Percentiles rank a stretch among this genome's conserved stretches.
These are phyloP conservation scores for Diplocarpon rosae DNA, from an alignment of 2,329 filamentous ascomycete genomes.

Conservation along the genomic window DNA sequence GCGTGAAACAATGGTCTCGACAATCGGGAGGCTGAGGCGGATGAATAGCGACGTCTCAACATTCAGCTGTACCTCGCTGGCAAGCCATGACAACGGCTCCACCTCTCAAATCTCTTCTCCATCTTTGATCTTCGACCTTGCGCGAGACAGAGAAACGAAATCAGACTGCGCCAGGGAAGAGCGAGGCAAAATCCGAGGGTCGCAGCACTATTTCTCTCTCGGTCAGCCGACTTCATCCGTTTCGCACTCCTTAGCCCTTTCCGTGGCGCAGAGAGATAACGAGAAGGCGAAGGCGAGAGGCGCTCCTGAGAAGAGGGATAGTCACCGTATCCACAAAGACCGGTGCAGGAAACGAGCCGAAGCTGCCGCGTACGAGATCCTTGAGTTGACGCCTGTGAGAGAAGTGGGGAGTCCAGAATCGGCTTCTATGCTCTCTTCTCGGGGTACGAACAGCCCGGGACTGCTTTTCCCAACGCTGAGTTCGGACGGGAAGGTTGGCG, in stretches of 20 bases:
- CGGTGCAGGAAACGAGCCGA: slow-evolving; percentile 2
- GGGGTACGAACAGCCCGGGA: neutral
- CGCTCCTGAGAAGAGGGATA: slow-evolving; percentile 2
- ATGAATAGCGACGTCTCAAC: slow-evolving; percentile 18
- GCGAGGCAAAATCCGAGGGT: slow-evolving; percentile 4
- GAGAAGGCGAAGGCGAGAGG: neutral
- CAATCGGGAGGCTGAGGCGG: slow-evolving; percentile 12
- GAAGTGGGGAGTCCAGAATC: slow-evolving; percentile 2
- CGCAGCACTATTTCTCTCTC: slow-evolving; percentile 11
- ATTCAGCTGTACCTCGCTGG: slow-evolving; percentile 5
- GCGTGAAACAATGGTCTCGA: slow-evolving; percentile 6
- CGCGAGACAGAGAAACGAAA: neutral
- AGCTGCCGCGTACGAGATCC: neutral
- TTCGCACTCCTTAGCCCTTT: neutral
- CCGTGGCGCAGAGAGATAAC: too few relatives aligned
- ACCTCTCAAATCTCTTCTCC: neutral
- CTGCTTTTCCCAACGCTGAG: neutral
- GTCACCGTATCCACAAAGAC: slow-evolving; percentile 7
- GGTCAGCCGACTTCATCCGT: neutral
- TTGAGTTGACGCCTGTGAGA: slow-evolving; percentile 7
- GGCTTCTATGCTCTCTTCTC: neutral
- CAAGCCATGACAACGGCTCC: neutral
- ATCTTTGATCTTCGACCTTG: neutral
- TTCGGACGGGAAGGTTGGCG: neutral
- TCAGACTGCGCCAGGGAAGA: neutral